Evolutionary conservation across 2,329 filamentous ascomycete genomes (phyloP), one percentile per base, ranked within the genome.

Genomic region (Zymoseptoria passerinii): DNA sequence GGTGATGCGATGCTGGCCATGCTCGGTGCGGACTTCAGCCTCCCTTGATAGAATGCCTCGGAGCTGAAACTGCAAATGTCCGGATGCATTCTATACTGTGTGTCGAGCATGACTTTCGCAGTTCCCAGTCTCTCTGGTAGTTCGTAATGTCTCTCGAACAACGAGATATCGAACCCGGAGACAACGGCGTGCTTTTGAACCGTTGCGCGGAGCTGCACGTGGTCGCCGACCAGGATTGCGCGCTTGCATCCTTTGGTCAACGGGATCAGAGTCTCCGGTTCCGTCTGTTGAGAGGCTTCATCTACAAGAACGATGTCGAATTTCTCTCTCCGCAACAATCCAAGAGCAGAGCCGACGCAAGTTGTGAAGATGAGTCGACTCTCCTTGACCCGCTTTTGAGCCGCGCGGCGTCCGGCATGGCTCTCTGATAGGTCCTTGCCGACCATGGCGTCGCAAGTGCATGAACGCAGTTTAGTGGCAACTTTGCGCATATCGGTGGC

Each of bases 41-140:
- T 28, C 2, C 27, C 28, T 19, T 52, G 23, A 28, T 56, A 56
- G 28, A 56, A 56, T n/a, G 48, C 35, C 51, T 52, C 8, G 28
- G 55, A 56, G 29, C 55, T 56, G 28, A 56, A 56, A 8, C 18
- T 18, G 29, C 55, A 56, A 7, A 56, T 52, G 18, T 56, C 55
- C 8, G 55, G 50, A 23, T 56, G 55, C 55, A 56, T 56, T 28
- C 55, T 28, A 19, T 56, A 56, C 49, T 56, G 55, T n/a, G 55
- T 56, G 28, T 56, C 55, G 27, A 56, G 55, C 55, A 56, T 56
- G 28, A 56, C 49, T 52, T 44, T 52, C n/a, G 55, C 55, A 7
- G 9, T 28, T 52, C 49, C 49, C 23, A n/a, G 19, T 20, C 5
- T 50, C 5, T 27, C 23, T 20, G 49, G 49, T 13, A 50, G 23